These are phyloP conservation scores for Pythium oligandrum DNA, from an alignment of 352 stramenopile species.

Conservation along the genomic window DNA sequence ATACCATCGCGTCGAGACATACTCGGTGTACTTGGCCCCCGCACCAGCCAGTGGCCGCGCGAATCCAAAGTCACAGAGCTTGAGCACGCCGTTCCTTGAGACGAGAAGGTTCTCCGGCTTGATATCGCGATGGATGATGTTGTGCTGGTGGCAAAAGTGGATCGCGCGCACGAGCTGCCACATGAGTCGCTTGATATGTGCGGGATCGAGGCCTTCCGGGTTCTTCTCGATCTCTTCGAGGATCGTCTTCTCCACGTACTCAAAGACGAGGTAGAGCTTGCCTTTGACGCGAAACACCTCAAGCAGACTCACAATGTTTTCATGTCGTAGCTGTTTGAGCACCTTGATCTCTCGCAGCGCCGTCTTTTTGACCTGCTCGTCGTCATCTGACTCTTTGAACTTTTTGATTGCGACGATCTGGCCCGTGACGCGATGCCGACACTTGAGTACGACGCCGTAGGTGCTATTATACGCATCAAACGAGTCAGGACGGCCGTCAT, in stretches of 20 bases:
- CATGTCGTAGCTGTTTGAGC: conserved; percentile 83
- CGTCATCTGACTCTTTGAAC: conserved; percentile 88
- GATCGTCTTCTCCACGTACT: conserved; percentile 87
- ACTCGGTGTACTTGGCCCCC: conserved; percentile 82
- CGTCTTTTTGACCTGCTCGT: conserved; percentile 88
- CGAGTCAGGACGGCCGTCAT: no score
- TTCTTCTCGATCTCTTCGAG: conserved; percentile 89
- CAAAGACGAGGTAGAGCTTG: conserved; percentile 85
- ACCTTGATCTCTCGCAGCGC: conserved; percentile 81
- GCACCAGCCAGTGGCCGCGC: conserved; percentile 58
- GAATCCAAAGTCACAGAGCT: conserved; percentile 90
- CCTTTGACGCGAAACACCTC: conserved; percentile 84
- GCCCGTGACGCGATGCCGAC: conserved; percentile 70
- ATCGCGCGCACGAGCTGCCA: conserved; percentile 82
- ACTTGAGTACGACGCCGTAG: conserved; percentile 87
- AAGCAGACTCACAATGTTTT: conserved; percentile 85
- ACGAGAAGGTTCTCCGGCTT: conserved; percentile 95
- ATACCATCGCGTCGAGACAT: conserved; percentile 94
- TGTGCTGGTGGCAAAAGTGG: conserved; percentile 94
- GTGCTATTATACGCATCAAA: conserved; percentile 31
- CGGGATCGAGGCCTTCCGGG: conserved; percentile 63
- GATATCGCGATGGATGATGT: conserved; percentile 94
- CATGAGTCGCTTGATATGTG: conserved; percentile 74
- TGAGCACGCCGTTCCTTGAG: conserved; percentile 91
- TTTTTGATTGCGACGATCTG: conserved; percentile 91